phyloP scores from a whole-genome alignment of 2,329 filamentous ascomycete species.

The Intubia oerlemansii region DNA sequence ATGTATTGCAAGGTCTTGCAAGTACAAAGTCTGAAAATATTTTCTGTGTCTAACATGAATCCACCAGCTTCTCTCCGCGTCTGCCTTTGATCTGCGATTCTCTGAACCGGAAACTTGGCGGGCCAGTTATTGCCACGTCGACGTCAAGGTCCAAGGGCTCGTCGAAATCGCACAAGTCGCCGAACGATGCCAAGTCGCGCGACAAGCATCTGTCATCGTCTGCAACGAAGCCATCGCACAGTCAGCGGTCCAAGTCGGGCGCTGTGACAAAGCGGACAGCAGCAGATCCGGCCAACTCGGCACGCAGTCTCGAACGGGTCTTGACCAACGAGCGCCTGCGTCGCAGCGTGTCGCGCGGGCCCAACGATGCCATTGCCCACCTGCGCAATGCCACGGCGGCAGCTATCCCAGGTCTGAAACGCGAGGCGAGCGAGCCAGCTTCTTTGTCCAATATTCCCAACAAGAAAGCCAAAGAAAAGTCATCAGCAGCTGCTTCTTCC shows the following conservation, averaged over 20 bases:
- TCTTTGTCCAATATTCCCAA: neutral
- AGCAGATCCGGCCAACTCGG: constrained; percentile 21
- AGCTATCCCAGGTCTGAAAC: constrained; percentile 38
- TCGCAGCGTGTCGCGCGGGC: constrained; percentile 32
- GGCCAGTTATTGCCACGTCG: constrained; percentile 38
- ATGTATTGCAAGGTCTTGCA: constrained; percentile 13
- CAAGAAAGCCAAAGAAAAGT: neutral
- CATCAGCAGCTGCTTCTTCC: too few relatives aligned
- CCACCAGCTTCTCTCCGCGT: constrained; percentile 39
- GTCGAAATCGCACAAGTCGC: constrained; percentile 12
- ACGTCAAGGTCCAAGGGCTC: constrained; percentile 22
- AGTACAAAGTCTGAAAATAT: neutral
- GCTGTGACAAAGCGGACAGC: too few relatives aligned
- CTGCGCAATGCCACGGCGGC: constrained; percentile 48
- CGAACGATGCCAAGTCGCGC: constrained; percentile 1
- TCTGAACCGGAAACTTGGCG: constrained; percentile 58
- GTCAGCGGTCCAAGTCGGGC: too few relatives aligned
- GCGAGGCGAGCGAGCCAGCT: constrained; percentile 40
- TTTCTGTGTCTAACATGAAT: constrained; percentile 15
- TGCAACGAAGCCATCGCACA: too few relatives aligned
- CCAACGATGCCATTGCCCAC: constrained; percentile 36
- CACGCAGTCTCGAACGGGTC: constrained; percentile 37
- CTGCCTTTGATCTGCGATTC: constrained; percentile 49
- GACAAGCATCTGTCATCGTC: constrained; percentile 8
- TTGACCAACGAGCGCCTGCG: constrained; percentile 36